phyloP scores from a whole-genome alignment of 495 filamentous ascomycete genomes.

The Daldinia caldariorum region DNA sequence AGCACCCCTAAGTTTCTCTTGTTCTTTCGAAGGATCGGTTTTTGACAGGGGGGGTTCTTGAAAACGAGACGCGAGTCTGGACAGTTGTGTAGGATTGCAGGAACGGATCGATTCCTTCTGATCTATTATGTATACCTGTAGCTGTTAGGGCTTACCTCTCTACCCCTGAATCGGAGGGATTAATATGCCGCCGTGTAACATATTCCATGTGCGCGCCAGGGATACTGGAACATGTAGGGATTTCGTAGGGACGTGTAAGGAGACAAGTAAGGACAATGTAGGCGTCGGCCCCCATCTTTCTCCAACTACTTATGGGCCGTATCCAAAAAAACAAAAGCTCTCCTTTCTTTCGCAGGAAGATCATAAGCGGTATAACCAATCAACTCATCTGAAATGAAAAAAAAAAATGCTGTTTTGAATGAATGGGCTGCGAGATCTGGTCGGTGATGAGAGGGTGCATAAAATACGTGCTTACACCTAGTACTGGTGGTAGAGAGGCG shows the following conservation, averaged over 20 bases:
- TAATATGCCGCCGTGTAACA: slow-evolving; percentile 44
- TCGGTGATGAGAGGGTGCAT: slow-evolving; percentile 22
- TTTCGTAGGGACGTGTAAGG: background rate
- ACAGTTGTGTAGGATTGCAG: slow-evolving; percentile 36
- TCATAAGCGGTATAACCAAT: slow-evolving; percentile 15
- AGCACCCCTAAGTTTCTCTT: slow-evolving; percentile 1
- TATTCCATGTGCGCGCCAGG: slow-evolving; percentile 38
- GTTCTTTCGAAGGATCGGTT: slow-evolving; percentile 18
- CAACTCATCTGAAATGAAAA: background rate
- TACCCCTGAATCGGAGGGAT: slow-evolving; percentile 46
- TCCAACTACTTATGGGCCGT: slow-evolving; percentile 37
- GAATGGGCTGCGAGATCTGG: slow-evolving; percentile 23
- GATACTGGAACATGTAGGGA: slow-evolving; percentile 2
- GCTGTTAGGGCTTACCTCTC: slow-evolving; percentile 46
- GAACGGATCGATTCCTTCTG: slow-evolving; percentile 42
- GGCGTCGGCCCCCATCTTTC: slow-evolving; percentile 30
- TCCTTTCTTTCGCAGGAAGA: slow-evolving; percentile 38
- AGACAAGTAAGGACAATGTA: background rate
- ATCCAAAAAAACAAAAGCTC: slow-evolving; percentile 43
- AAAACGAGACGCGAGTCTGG: slow-evolving; percentile 24
- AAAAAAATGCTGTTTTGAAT: slow-evolving; percentile 25
- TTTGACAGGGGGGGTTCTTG: slow-evolving; percentile 3
- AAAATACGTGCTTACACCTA: slow-evolving; percentile 11
- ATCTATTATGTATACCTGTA: slow-evolving; percentile 27
- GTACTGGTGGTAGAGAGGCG: slow-evolving; percentile 7